Evolutionary conservation across 163 green algal genomes (phyloP).

Genomic region (Scenedesmus sp.): DNA sequence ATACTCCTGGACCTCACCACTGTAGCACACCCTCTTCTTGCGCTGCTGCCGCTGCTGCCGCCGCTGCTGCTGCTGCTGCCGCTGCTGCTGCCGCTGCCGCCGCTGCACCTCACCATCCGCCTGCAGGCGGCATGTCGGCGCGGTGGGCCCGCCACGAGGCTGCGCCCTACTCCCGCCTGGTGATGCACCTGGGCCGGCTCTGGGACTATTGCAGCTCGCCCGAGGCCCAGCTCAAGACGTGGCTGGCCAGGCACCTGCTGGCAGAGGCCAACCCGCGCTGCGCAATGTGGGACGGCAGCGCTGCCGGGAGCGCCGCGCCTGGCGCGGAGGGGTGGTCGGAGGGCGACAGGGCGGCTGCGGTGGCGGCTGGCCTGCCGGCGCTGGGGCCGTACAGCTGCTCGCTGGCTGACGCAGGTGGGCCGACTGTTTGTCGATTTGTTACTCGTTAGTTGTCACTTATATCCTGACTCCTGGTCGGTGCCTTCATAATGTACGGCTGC

Average conservation of each 20-base stretch:
- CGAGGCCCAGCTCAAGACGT: constrained; percentile 5
- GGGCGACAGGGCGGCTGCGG: not conserved
- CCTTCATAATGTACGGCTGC: too few species aligned
- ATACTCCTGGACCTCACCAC: not conserved
- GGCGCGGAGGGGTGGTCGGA: not conserved
- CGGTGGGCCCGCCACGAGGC: not conserved
- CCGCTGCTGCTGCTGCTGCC: constrained; percentile 20
- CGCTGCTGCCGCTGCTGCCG: constrained; percentile 16
- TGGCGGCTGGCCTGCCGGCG: not conserved
- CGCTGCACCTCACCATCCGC: too few species aligned
- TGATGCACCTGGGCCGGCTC: not conserved
- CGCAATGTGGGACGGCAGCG: constrained; percentile 5
- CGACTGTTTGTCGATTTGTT: too few species aligned
- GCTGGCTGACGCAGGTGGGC: not conserved
- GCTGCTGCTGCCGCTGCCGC: not conserved
- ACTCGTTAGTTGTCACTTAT: too few species aligned
- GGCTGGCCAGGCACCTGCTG: not conserved
- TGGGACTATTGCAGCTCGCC: constrained; percentile 8
- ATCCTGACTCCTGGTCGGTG: too few species aligned
- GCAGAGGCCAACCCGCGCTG: not conserved
- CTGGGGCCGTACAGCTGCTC: constrained; percentile 16
- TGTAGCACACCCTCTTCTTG: not conserved
- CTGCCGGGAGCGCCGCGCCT: not conserved
- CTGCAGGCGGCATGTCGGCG: constrained; percentile 8
- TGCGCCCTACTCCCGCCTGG: not conserved